Conservation (phyloP, 345 rosid species). For the Ailanthus altissimus region DNA sequence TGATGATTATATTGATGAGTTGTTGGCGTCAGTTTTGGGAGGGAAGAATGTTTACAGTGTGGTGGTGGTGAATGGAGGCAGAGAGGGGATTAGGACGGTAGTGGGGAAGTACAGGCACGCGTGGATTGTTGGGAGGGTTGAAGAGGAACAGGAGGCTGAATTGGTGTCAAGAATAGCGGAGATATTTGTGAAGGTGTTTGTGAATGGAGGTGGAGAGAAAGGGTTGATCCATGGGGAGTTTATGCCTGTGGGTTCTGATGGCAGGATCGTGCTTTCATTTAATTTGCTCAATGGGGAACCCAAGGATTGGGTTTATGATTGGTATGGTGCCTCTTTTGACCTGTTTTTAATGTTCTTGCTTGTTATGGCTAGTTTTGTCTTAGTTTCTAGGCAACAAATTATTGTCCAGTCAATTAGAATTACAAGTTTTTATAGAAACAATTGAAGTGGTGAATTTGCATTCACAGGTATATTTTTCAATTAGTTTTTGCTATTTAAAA, state of each 20-base stretch:
- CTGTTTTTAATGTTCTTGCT: not conserved
- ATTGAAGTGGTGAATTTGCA: not conserved
- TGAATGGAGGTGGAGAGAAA: slow-evolving; percentile 80
- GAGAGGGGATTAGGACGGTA: slow-evolving; percentile 47
- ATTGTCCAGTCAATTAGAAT: not conserved
- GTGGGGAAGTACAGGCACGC: slow-evolving; percentile 90
- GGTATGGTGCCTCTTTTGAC: slow-evolving; percentile 40
- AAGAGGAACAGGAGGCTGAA: slow-evolving; percentile 37
- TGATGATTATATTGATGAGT: slow-evolving; percentile 65
- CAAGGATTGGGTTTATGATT: slow-evolving; percentile 79
- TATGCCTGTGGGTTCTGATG: slow-evolving; percentile 97
- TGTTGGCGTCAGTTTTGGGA: slow-evolving; percentile 45
- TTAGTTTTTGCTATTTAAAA: not conserved
- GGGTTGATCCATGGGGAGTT: slow-evolving; percentile 74
- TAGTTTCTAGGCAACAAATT: not conserved
- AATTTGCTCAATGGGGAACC: slow-evolving; percentile 87
- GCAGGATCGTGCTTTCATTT: slow-evolving; percentile 81
- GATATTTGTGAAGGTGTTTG: slow-evolving; percentile 70
- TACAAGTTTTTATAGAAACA: not conserved
- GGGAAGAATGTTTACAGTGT: slow-evolving; percentile 50
- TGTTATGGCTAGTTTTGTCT: not conserved
- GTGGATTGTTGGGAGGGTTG: slow-evolving; percentile 65
- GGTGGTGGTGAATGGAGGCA: slow-evolving; percentile 56
- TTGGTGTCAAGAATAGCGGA: slow-evolving; percentile 57
- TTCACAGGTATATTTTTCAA: not conserved